These are phyloP conservation scores for Myriosclerotinia scirpicola DNA, from an alignment of 2,329 filamentous ascomycete genomes.

Conservation along the genomic window DNA sequence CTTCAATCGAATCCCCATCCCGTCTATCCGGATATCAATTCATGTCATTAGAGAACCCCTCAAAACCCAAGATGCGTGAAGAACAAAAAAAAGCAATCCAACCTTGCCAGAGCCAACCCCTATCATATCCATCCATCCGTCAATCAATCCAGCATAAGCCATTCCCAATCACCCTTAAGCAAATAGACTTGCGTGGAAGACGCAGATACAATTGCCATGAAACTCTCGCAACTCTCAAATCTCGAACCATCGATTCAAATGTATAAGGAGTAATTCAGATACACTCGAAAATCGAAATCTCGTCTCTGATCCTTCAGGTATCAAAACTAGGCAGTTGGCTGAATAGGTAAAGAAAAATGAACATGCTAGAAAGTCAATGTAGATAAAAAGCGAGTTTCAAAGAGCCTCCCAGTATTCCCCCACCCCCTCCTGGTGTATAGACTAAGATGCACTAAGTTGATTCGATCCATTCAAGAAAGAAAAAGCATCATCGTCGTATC, in stretches of 20 bases:
- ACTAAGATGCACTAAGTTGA: slow-evolving; percentile 10
- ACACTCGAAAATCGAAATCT: no score
- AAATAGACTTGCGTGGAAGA: background rate
- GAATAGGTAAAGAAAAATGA: background rate
- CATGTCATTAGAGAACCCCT: slow-evolving; percentile 14
- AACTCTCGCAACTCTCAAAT: slow-evolving; percentile 1
- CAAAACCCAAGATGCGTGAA: background rate
- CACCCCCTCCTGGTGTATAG: background rate
- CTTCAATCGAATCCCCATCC: background rate
- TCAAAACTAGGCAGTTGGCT: background rate
- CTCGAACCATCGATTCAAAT: background rate
- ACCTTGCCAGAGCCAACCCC: background rate
- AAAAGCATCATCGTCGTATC: slow-evolving; percentile 15
- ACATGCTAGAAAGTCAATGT: background rate
- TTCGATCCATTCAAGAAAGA: slow-evolving; percentile 14
- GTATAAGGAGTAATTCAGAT: background rate
- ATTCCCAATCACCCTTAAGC: background rate
- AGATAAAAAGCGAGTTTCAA: background rate
- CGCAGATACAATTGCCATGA: background rate
- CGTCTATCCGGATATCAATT: slow-evolving; percentile 19
- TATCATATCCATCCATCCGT: slow-evolving; percentile 7
- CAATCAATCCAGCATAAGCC: slow-evolving; percentile 2
- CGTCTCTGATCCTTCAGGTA: no score
- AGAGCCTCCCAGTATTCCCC: slow-evolving; percentile 11
- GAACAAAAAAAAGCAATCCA: background rate